Evolutionary conservation across 1,284 basidiomycete genomes (phyloP), one percentile per base, ranked within the genome.

Genomic region (Cryptococcus sp.): DNA sequence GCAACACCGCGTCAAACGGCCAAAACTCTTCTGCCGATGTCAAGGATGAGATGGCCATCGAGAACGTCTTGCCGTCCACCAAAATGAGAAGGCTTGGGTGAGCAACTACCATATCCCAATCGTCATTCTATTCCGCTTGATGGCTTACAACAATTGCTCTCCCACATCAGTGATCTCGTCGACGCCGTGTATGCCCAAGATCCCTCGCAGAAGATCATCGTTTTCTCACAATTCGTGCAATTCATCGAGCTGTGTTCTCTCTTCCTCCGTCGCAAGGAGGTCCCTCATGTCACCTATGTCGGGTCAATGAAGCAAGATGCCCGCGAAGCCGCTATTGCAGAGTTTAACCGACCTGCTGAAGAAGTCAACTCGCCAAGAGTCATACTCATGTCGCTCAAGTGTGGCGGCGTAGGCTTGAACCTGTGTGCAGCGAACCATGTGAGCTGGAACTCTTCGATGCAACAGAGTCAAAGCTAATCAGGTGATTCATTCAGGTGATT

Each of bases 1-100:
- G 35, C 66, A 86, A 86, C 2, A 89, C 92, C 76, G 84, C 85
- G 15, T 52, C 50, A 39, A 55, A 67, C 7, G 56, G 54, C 49
- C 57, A 61, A 16, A 47, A 54, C 6, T 17, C 50, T 10, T 45
- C 49, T 20, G 54, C 43, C 13, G 57, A 50, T 17, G 49, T 63
- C 20, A 49, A 55, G 27, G 61, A 61, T 46, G 53, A 57, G 3
- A 45, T 64, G 47, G 62, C 59, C 15, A 63, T 72, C 43, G 65
- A 68, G 25, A 60, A 67, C 22, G 63, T 71, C 23, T 38, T 66
- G 16, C 71, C 71, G 6, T 72, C 70, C 3, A 73, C 70, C 17
- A 77, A 77, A 62, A 75, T 75, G 73, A 66, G 65, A 51, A 56
- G 64, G 20, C 63, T 75, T 13, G 69, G 68, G 71, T 73, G 47